phyloP scores from a whole-genome alignment of 257 asterid species.

The Cynanchum wilfordii region DNA sequence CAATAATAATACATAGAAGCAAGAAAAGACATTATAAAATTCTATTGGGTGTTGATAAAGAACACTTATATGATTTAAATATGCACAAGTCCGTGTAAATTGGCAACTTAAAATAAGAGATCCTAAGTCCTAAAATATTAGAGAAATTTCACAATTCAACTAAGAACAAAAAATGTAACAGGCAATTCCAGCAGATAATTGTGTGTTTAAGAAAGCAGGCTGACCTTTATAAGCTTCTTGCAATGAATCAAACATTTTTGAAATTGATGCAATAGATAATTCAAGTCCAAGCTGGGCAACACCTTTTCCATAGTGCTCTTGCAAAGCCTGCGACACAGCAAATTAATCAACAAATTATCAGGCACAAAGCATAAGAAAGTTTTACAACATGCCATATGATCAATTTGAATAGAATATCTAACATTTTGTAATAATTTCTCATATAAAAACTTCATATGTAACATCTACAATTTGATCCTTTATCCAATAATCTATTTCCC shows the following conservation, averaged over 20 bases:
- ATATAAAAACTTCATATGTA: not conserved
- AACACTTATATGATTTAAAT: not conserved
- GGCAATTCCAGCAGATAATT: not conserved
- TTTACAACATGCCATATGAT: not conserved
- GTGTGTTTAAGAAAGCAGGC: not conserved
- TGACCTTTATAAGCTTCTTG: conserved; percentile 60
- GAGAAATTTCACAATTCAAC: not conserved
- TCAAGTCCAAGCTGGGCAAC: conserved; percentile 50
- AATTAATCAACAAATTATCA: not conserved
- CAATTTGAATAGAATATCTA: not conserved
- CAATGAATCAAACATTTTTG: conserved; percentile 59
- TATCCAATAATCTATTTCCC: too few species aligned
- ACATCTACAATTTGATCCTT: not conserved
- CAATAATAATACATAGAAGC: not conserved
- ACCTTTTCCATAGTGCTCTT: conserved; percentile 55
- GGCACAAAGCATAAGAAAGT: not conserved
- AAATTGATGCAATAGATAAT: conserved; percentile 52
- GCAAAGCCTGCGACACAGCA: conserved; percentile 49
- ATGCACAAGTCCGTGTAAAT: not conserved
- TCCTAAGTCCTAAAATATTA: not conserved
- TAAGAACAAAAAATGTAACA: not conserved
- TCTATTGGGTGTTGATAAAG: not conserved
- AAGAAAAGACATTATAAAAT: not conserved
- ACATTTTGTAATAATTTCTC: not conserved
- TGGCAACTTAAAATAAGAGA: not conserved